Conservation (phyloP, 306 rosid genomes). For the Acacia confusa region DNA sequence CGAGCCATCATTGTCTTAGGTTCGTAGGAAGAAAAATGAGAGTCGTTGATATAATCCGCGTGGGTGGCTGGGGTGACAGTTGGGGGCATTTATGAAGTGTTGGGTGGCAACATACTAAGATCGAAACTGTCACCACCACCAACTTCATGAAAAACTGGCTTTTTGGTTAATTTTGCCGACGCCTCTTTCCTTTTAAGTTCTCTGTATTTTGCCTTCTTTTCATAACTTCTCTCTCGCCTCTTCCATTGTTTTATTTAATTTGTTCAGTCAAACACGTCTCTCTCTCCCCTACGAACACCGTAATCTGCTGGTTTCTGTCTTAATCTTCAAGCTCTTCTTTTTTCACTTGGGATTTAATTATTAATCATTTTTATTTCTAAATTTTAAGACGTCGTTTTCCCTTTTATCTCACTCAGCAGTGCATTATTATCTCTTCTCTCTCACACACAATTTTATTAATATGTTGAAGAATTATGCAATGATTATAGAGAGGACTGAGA, state of each 20-base stretch:
- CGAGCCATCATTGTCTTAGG: neutral
- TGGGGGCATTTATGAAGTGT: neutral
- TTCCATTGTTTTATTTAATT: neutral
- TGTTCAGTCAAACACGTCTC: conserved; percentile 64
- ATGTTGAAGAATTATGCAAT: neutral
- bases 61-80: neutral
- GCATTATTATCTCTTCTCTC: neutral
- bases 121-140: neutral
- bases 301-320: conserved; percentile 9
- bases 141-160: neutral
- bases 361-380: neutral
- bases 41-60: neutral
- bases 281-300: neutral
- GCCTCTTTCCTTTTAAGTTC: neutral
- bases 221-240: neutral
- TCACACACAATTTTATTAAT: no score
- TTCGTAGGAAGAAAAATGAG: neutral
- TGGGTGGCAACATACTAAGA: neutral
- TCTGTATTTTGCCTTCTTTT: conserved; percentile 31
- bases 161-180: conserved; percentile 11
- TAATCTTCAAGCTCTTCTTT: neutral
- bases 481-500: neutral
- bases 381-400: neutral
- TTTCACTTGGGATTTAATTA: neutral
- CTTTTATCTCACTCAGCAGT: neutral